phyloP scores from a whole-genome alignment of 768 basidiomycete genomes.

The Hemileccinum impolitum region DNA sequence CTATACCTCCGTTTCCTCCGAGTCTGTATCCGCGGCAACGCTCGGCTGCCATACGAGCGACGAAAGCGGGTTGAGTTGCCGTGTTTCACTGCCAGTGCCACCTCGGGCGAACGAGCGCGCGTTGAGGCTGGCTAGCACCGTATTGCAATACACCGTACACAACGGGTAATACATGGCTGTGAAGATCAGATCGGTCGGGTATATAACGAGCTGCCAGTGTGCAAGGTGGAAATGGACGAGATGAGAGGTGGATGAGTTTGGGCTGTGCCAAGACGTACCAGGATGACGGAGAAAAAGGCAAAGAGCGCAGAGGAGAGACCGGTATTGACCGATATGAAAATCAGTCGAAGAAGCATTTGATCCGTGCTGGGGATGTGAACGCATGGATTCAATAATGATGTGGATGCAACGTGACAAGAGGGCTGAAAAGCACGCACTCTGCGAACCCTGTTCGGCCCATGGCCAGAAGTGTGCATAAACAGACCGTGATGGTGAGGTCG shows the following conservation, averaged over 20 bases:
- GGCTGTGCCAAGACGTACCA: constrained; percentile 13
- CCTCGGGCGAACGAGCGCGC: constrained; percentile 17
- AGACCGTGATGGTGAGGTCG: constrained; percentile 20
- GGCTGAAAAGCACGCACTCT: constrained; percentile 10
- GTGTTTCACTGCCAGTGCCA: neutral
- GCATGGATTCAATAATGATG: neutral
- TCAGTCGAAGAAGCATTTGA: constrained; percentile 21
- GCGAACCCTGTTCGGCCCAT: constrained; percentile 24
- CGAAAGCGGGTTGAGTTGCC: neutral
- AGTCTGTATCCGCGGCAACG: neutral
- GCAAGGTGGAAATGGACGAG: neutral
- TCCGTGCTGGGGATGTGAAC: constrained; percentile 19
- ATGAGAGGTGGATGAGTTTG: neutral
- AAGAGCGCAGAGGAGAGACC: constrained; percentile 24
- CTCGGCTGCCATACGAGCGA: constrained; percentile 10
- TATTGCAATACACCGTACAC: constrained; percentile 33
- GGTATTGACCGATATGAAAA: constrained; percentile 25
- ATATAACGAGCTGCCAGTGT: constrained; percentile 23
- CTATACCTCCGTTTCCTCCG: neutral
- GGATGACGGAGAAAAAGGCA: constrained; percentile 15
- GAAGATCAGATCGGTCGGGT: constrained; percentile 22
- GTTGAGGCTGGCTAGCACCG: constrained; percentile 33
- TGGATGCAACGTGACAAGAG: neutral
- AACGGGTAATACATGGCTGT: constrained; percentile 29
- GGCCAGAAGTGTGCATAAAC: constrained; percentile 19